phyloP scores from a whole-genome alignment of 2,329 filamentous ascomycete species.

The Erysiphe pulchra region DNA sequence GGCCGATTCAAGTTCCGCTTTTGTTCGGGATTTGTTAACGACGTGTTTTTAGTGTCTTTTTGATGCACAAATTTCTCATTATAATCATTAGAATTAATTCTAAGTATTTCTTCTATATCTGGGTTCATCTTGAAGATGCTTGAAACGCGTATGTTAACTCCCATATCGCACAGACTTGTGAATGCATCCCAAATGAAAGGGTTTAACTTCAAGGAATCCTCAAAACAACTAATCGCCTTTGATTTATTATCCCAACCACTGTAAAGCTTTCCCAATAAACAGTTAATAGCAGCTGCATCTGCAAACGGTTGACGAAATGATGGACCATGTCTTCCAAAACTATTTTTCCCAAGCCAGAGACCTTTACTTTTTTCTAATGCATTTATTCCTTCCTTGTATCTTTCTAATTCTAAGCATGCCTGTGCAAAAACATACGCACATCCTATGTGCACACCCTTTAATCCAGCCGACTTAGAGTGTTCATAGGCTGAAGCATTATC shows the following conservation, averaged over 20 bases:
- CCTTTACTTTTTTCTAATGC: slow-evolving; percentile 60
- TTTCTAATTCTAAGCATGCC: slow-evolving; percentile 55
- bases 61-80: slow-evolving; percentile 4
- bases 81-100: slow-evolving; percentile 7
- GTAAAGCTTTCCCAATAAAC: slow-evolving; percentile 69
- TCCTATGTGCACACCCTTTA: slow-evolving; percentile 50
- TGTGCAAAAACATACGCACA: slow-evolving; percentile 86
- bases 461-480: slow-evolving; percentile 43
- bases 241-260: slow-evolving; percentile 57
- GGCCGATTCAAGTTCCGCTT: slow-evolving; percentile 7
- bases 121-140: slow-evolving; percentile 65
- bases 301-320: slow-evolving; percentile 48
- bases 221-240: slow-evolving; percentile 65
- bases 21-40: slow-evolving; percentile 8
- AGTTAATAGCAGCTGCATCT: slow-evolving; percentile 63
- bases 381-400: slow-evolving; percentile 54
- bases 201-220: slow-evolving; percentile 69
- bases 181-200: slow-evolving; percentile 99
- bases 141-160: slow-evolving; percentile 51
- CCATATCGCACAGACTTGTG: slow-evolving; percentile 64
- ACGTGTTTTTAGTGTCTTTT: slow-evolving; percentile 4
- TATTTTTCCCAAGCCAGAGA: slow-evolving; percentile 51
- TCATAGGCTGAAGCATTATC: slow-evolving; percentile 74
- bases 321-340: slow-evolving; percentile 63
- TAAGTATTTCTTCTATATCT: slow-evolving; percentile 29